Conservation (phyloP, 1,284 basidiomycete species). For the Pseudozyma sp. region DNA sequence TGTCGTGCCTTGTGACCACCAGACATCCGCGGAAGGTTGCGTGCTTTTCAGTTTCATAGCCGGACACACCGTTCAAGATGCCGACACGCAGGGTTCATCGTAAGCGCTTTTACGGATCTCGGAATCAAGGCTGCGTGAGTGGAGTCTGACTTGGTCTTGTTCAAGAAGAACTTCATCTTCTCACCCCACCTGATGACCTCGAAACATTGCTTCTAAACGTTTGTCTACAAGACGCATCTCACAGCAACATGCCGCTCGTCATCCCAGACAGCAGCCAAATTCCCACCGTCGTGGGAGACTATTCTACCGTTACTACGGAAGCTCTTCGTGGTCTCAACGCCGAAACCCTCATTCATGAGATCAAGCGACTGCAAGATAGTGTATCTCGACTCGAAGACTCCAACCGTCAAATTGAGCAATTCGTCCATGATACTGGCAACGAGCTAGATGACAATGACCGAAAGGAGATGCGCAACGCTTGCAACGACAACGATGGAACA, state of each 20-base stretch:
- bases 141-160: neutral
- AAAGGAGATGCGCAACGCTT: constrained; percentile 40
- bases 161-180: too few species aligned
- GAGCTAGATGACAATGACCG: constrained; percentile 27
- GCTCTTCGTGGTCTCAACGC: constrained; percentile 38
- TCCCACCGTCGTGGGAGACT: constrained; percentile 41
- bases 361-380: constrained; percentile 44
- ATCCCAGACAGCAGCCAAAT: constrained; percentile 39
- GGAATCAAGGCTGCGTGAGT: neutral
- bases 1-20: neutral
- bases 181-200: too few species aligned
- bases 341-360: constrained; percentile 44
- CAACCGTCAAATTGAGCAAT: constrained; percentile 43
- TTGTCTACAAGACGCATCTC: neutral
- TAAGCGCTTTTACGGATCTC: neutral
- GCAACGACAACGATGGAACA: constrained; percentile 40
- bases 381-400: constrained; percentile 32
- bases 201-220: too few species aligned
- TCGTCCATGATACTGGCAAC: constrained; percentile 29
- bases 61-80: neutral
- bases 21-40: too few species aligned
- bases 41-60: neutral
- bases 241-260: constrained; percentile 33
- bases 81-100: neutral
- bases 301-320: constrained; percentile 33